phyloP scores from a whole-genome alignment of 345 rosid species.

The Leavenworthia alabamica region DNA sequence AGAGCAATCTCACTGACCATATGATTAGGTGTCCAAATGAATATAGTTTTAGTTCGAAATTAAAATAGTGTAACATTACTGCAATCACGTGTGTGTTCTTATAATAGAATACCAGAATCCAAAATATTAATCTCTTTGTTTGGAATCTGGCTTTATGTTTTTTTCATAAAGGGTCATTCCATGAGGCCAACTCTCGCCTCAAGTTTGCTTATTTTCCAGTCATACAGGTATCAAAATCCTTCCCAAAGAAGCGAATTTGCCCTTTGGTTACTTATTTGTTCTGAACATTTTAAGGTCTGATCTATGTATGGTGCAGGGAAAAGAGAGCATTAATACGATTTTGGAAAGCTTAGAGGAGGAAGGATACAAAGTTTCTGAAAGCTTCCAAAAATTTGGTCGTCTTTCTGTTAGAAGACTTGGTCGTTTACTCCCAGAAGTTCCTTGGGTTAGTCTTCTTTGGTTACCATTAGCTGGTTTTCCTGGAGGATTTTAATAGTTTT shows the following conservation, averaged over 20 bases:
- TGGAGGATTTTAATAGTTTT: neutral
- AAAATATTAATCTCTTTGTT: neutral
- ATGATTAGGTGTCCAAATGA: neutral
- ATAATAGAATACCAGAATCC: neutral
- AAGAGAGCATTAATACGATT: constrained; percentile 44
- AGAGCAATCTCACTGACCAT: neutral
- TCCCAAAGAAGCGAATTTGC: neutral
- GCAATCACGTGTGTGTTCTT: neutral
- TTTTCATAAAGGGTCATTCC: constrained; percentile 12
- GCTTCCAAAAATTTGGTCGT: constrained; percentile 40
- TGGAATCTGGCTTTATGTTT: neutral
- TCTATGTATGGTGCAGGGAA: constrained; percentile 39
- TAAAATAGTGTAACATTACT: neutral
- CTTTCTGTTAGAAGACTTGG: constrained; percentile 66
- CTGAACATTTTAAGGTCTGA: neutral
- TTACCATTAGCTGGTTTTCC: neutral
- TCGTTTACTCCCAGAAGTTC: constrained; percentile 73
- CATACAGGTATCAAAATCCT: constrained; percentile 29
- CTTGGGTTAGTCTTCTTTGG: constrained; percentile 47
- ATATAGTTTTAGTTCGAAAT: neutral
- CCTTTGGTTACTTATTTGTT: neutral
- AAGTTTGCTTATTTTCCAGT: constrained; percentile 60
- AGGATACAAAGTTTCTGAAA: constrained; percentile 37
- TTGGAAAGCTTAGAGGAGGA: constrained; percentile 38
- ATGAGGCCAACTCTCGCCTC: constrained; percentile 59